phyloP scores from a whole-genome alignment of 306 rosid genomes.

The Castanea sativa region DNA sequence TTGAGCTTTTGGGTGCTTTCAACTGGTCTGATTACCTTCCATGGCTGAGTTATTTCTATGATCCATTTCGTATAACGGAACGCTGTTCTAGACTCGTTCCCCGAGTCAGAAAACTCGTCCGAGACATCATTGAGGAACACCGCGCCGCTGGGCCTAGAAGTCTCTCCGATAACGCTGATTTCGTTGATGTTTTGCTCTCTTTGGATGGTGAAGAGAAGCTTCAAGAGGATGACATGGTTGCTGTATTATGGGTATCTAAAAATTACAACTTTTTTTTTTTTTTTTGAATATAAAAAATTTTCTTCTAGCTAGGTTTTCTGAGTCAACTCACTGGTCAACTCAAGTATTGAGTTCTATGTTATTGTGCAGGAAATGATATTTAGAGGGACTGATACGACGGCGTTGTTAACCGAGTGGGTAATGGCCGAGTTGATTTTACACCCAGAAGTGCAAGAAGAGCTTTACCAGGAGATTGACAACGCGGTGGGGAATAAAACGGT shows the following conservation, averaged over 20 bases:
- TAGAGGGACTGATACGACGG: slow-evolving; percentile 56
- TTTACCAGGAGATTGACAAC: slow-evolving; percentile 24
- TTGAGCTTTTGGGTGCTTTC: slow-evolving; percentile 53
- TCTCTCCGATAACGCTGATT: slow-evolving; percentile 37
- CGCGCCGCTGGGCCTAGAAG: neutral
- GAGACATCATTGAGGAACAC: slow-evolving; percentile 38
- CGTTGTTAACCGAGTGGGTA: slow-evolving; percentile 56
- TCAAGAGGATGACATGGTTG: slow-evolving; percentile 46
- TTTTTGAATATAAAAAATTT: neutral
- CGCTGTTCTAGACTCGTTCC: slow-evolving; percentile 50
- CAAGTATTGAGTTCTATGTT: neutral
- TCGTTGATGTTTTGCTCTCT: slow-evolving; percentile 52
- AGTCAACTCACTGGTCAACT: neutral
- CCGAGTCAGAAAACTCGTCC: slow-evolving; percentile 39
- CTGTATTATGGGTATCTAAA: slow-evolving; percentile 51
- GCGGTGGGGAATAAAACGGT: slow-evolving; percentile 13
- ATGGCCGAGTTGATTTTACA: slow-evolving; percentile 52
- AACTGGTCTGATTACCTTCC: slow-evolving; percentile 56
- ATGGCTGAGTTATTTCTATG: slow-evolving; percentile 39
- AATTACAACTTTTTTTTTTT: neutral
- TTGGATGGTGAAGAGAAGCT: slow-evolving; percentile 49
- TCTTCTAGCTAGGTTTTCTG: neutral
- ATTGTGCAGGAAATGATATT: slow-evolving; percentile 53
- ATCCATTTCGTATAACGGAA: slow-evolving; percentile 32
- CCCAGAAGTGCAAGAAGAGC: slow-evolving; percentile 28